These are phyloP conservation scores for Hericium coralloides DNA, from an alignment of 768 basidiomycete genomes.

Conservation along the genomic window DNA sequence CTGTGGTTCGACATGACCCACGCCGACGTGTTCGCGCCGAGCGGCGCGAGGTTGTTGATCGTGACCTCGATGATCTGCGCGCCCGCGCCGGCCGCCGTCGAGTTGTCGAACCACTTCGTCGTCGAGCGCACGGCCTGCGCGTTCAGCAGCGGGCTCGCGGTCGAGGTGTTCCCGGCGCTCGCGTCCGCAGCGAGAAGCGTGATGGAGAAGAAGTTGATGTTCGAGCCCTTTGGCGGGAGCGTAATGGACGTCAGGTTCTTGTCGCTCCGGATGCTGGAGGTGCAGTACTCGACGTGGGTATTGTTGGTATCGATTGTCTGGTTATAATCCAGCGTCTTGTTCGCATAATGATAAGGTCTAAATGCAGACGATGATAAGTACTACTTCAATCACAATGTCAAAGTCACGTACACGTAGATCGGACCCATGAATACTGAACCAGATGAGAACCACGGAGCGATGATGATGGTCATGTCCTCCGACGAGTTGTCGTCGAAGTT, in stretches of 20 bases:
- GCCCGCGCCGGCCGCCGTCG: slow-evolving; percentile 18
- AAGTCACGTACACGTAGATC: slow-evolving; percentile 18
- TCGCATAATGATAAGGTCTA: slow-evolving; percentile 35
- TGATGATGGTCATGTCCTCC: background rate
- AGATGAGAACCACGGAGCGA: slow-evolving; percentile 6
- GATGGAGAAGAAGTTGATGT: slow-evolving; percentile 33
- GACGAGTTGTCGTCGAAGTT: slow-evolving; percentile 5
- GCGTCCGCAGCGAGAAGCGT: slow-evolving; percentile 20
- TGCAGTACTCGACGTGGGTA: slow-evolving; percentile 37
- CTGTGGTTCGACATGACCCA: slow-evolving; percentile 15
- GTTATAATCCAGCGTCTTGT: slow-evolving; percentile 19
- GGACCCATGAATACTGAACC: slow-evolving; percentile 20
- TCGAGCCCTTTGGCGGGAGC: slow-evolving; percentile 26
- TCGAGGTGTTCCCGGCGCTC: background rate
- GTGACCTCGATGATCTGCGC: slow-evolving; percentile 45
- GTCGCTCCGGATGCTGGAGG: slow-evolving; percentile 30
- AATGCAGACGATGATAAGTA: background rate
- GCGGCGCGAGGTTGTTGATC: slow-evolving; percentile 40
- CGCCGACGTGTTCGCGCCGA: slow-evolving; percentile 24
- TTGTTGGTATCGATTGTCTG: slow-evolving; percentile 33
- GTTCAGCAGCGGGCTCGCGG: slow-evolving; percentile 4
- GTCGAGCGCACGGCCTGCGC: slow-evolving; percentile 37
- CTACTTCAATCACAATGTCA: background rate
- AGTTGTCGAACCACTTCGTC: slow-evolving; percentile 35
- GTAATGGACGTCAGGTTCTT: slow-evolving; percentile 30